Evolutionary conservation across 768 basidiomycete genomes (phyloP).

Genomic region (Serendipita vermifera): DNA sequence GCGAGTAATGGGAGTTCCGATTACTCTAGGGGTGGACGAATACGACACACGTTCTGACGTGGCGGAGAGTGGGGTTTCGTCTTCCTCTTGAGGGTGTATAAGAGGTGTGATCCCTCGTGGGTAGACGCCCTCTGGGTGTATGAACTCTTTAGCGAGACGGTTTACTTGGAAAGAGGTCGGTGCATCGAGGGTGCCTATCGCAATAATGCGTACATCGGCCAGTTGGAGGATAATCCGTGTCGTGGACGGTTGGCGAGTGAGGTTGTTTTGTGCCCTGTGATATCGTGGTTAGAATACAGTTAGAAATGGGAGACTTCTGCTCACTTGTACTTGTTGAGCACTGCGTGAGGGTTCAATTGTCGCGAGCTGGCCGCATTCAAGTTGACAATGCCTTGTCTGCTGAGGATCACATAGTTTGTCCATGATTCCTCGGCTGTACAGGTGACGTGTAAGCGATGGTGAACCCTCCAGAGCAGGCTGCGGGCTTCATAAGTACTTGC

Average conservation of each 20-base stretch:
- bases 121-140: constrained; percentile 48
- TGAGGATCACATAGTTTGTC: constrained; percentile 68
- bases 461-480: constrained; percentile 50
- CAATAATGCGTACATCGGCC: constrained; percentile 58
- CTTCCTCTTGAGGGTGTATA: background rate
- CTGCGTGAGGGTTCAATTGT: constrained; percentile 46
- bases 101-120: background rate
- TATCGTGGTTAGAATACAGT: background rate
- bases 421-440: constrained; percentile 73
- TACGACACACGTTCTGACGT: background rate
- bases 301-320: constrained; percentile 14
- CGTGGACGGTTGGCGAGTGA: background rate
- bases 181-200: constrained; percentile 44
- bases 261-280: constrained; percentile 7
- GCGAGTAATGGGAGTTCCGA: constrained; percentile 1
- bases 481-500: constrained; percentile 8
- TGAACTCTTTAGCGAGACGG: constrained; percentile 48
- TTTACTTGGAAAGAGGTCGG: constrained; percentile 45
- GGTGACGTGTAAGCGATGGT: constrained; percentile 53
- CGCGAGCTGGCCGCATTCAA: constrained; percentile 55
- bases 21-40: background rate
- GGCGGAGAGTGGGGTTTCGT: background rate
- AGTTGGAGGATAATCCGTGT: constrained; percentile 54
- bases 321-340: constrained; percentile 69
- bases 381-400: constrained; percentile 64